Conservation (phyloP, 768 basidiomycete genomes). For the Guyanaporus albipodus region DNA sequence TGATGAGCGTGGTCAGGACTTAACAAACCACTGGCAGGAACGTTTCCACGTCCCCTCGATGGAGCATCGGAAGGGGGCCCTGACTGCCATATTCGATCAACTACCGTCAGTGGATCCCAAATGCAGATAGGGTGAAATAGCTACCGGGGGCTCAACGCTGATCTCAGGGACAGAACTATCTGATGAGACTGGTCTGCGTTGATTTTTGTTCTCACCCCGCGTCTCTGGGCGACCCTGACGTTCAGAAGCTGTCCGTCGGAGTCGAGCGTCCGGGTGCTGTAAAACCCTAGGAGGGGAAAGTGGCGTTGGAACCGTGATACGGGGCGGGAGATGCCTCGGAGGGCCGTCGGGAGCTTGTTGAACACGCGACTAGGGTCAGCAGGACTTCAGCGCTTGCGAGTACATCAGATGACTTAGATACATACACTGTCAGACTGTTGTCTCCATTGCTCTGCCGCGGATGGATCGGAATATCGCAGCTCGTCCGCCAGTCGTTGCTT, state of each 20-base stretch:
- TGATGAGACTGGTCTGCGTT: slow-evolving; percentile 27
- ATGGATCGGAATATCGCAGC: slow-evolving; percentile 34
- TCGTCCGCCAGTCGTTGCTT: slow-evolving; percentile 34
- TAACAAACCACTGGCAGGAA: slow-evolving; percentile 16
- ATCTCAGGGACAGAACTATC: slow-evolving; percentile 35
- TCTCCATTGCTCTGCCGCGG: slow-evolving; percentile 31
- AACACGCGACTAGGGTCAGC: slow-evolving; percentile 14
- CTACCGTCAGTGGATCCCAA: slow-evolving; percentile 14
- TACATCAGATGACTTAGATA: neutral
- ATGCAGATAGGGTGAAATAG: slow-evolving; percentile 6
- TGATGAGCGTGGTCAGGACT: slow-evolving; percentile 32
- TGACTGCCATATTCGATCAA: slow-evolving; percentile 20
- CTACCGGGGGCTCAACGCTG: slow-evolving; percentile 30
- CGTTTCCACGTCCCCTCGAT: slow-evolving; percentile 21
- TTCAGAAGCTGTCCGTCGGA: slow-evolving; percentile 20
- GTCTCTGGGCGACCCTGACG: slow-evolving; percentile 24
- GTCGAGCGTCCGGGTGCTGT: slow-evolving; percentile 13
- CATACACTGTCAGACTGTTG: slow-evolving; percentile 20
- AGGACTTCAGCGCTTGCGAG: neutral
- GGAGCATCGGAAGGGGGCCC: slow-evolving; percentile 32
- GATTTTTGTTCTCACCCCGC: slow-evolving; percentile 16
- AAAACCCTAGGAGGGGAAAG: slow-evolving; percentile 22
- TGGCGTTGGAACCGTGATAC: slow-evolving; percentile 24
- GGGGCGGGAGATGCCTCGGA: slow-evolving; percentile 16
- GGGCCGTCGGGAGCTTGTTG: slow-evolving; percentile 12